Evolutionary conservation across 139 green algal species (phyloP).

Genomic region (Ettlia oleoabundans): DNA sequence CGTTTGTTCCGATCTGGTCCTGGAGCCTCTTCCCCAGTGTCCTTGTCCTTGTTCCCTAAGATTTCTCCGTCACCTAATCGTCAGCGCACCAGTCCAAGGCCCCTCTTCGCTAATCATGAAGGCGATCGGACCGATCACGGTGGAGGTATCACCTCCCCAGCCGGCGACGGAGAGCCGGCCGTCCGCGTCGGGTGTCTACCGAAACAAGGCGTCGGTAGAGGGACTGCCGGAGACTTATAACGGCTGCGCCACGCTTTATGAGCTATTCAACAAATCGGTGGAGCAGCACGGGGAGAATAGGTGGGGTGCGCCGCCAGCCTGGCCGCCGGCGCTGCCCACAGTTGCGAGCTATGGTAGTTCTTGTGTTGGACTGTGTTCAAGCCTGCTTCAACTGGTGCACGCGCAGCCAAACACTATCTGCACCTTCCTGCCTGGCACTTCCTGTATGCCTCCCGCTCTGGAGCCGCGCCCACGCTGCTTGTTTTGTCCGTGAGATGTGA

Average conservation of each 20-base stretch:
- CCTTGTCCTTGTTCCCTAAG: no score
- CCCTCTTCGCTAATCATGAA: no score
- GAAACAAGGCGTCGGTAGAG: slow-evolving; percentile 57
- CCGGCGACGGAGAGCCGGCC: slow-evolving; percentile 27
- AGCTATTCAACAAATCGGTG: slow-evolving; percentile 74
- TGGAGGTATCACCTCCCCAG: slow-evolving; percentile 25
- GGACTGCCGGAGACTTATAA: slow-evolving; percentile 53
- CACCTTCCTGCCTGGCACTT: not conserved
- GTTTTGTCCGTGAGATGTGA: not conserved
- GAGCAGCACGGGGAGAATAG: slow-evolving; percentile 50
- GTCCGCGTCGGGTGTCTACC: slow-evolving; percentile 52
- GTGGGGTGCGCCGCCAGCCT: no score
- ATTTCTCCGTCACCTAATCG: no score
- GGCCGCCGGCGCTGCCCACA: no score
- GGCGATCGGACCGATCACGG: slow-evolving; percentile 13
- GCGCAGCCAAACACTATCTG: not conserved
- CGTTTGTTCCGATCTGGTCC: no score
- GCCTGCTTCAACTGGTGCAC: not conserved
- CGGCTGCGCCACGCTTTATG: slow-evolving; percentile 75
- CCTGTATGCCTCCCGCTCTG: no score
- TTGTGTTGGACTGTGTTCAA: no score
- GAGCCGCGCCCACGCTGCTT: no score
- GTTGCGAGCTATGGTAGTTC: no score
- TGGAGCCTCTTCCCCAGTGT: no score
- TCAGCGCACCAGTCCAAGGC: no score